These are phyloP conservation scores for Cryptococcus sp. DNA, from an alignment of 1,284 basidiomycete genomes.

Conservation along the genomic window DNA sequence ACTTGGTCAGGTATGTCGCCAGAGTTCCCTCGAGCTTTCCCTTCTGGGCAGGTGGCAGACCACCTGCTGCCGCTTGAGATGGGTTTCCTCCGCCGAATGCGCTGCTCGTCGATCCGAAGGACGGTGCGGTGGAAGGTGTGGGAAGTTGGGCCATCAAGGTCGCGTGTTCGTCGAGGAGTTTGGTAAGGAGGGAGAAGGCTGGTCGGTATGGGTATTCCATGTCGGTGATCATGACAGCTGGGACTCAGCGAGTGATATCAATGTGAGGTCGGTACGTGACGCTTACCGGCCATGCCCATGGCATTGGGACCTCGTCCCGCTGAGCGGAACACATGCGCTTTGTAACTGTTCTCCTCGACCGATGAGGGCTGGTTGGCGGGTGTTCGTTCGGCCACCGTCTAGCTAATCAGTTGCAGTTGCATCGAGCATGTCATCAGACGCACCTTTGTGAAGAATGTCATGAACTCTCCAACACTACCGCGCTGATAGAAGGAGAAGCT, in stretches of 20 bases:
- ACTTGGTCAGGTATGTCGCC: slow-evolving; percentile 78
- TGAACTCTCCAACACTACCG: slow-evolving; percentile 77
- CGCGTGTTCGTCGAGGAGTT: slow-evolving; percentile 89
- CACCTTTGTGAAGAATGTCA: slow-evolving; percentile 76
- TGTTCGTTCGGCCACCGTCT: slow-evolving; percentile 89
- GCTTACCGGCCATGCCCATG: slow-evolving; percentile 60
- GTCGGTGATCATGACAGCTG: slow-evolving; percentile 89
- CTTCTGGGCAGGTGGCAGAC: slow-evolving; percentile 46
- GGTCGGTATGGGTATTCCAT: slow-evolving; percentile 94
- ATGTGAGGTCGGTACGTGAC: background rate
- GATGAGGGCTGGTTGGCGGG: slow-evolving; percentile 81
- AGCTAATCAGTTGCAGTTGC: background rate
- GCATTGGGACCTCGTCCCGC: slow-evolving; percentile 33
- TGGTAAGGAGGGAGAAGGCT: slow-evolving; percentile 91
- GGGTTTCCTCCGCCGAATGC: slow-evolving; percentile 45
- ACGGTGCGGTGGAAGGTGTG: slow-evolving; percentile 34
- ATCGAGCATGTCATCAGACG: background rate
- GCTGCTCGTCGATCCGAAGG: slow-evolving; percentile 36
- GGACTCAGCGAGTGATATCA: slow-evolving; percentile 1
- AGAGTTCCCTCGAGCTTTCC: slow-evolving; percentile 55
- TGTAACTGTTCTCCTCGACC: slow-evolving; percentile 91
- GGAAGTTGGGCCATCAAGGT: slow-evolving; percentile 57
- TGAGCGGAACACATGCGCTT: slow-evolving; percentile 77
- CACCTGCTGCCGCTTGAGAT: slow-evolving; percentile 40
- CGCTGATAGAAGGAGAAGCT: slow-evolving; percentile 93